phyloP scores from a whole-genome alignment of 148 eudicot genomes.

The Dysphania ambrosioides region DNA sequence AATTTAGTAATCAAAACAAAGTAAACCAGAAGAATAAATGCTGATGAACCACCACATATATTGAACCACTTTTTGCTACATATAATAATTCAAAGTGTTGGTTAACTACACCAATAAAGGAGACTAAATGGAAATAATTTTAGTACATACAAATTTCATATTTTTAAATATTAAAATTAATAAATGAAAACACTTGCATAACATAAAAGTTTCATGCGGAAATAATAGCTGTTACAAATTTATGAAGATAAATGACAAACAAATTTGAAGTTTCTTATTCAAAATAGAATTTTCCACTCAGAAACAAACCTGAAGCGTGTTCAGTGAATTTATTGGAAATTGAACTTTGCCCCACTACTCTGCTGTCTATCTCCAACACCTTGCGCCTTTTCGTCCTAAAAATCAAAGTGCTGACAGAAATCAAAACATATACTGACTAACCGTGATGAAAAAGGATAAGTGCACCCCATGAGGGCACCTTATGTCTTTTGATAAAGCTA shows the following conservation, averaged over 20 bases:
- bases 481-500: too few species aligned
- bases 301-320: constrained; percentile 33
- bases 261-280: too few species aligned
- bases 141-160: neutral
- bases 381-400: constrained; percentile 67
- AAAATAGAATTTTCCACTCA: neutral
- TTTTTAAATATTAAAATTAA: neutral
- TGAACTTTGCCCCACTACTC: constrained; percentile 34
- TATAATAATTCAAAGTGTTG: too few species aligned
- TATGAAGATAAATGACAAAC: constrained; percentile 2
- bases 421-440: neutral
- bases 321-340: constrained; percentile 30
- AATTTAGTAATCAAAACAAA: neutral
- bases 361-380: constrained; percentile 37
- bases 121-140: too few species aligned
- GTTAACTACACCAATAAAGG: too few species aligned
- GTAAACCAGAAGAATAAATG: too few species aligned
- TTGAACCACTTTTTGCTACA: too few species aligned
- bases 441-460: neutral
- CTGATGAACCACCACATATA: too few species aligned
- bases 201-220: too few species aligned
- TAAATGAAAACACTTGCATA: too few species aligned
- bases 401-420: neutral
- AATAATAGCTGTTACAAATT: neutral
- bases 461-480: neutral